Evolutionary conservation across 1,139 yeast genomes (phyloP), one percentile per base, ranked within the genome.

Genomic region (Saccharomycopsis hybrid): DNA sequence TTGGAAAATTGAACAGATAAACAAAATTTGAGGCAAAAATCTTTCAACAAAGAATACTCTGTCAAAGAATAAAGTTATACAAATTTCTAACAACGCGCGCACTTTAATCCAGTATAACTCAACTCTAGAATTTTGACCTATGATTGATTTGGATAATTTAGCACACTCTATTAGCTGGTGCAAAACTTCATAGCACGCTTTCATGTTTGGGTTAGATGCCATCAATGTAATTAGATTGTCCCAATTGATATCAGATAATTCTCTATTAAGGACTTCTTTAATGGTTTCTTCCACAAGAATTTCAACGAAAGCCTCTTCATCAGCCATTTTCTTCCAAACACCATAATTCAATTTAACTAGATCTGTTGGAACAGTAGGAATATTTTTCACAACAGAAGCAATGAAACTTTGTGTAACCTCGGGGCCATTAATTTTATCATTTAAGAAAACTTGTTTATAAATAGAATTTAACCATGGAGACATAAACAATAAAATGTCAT

Each of bases 51-150:
- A 48, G 5, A 18, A 30, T 2, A 50, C 35, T 28, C 32, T 31
- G 24, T 49, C 49, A 30, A 52, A 52, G 38, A 50, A 41, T 36
- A 52, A 18, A 24, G 51, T 33, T 7, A 44, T 27, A 36, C 43
- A 38, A 18, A 50, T 43, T 32, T 47, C 30, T 8, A 52, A 32
- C 24, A 52, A 39, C 29, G 50, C 25, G 5, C 33, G 40, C n/a
- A 52, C 39, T 27, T 41, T 44, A 8, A 39, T 24, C 55, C 55
- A 52, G 38, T 41, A 50, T 7, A 52, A 33, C 13, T 47, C 50
- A 35, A 43, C 39, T 25, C 53, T 33, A 3, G 49, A 49, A 5
- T 35, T 41, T 41, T 52, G 55, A 11, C 42, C 49, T 31, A 25
- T 11, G 27, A 52, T 40, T 13, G 31, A n/a, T n/a, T 27, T 11